phyloP scores from a whole-genome alignment of 495 filamentous ascomycete species.

The Jackrogersella minutella region DNA sequence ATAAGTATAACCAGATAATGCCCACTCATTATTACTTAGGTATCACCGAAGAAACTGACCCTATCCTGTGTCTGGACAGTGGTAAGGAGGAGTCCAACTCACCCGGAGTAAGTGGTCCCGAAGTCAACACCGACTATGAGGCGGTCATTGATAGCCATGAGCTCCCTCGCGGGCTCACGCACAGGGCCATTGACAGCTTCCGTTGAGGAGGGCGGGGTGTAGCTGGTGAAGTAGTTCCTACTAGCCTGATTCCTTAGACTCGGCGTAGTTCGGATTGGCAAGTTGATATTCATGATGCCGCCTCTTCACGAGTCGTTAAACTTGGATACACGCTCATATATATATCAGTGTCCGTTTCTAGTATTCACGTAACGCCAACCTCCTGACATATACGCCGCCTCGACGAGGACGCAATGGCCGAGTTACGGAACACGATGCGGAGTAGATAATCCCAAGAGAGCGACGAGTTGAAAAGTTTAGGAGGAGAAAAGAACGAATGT shows the following conservation, averaged over 20 bases:
- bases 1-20: background rate
- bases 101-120: conserved; percentile 76
- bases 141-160: conserved; percentile 57
- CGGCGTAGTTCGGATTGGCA: conserved; percentile 56
- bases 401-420: background rate
- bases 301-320: conserved; percentile 15
- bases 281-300: conserved; percentile 55
- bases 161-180: conserved; percentile 59
- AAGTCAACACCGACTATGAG: conserved; percentile 74
- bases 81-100: conserved; percentile 38
- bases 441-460: conserved; percentile 12
- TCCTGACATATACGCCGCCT: conserved; percentile 13
- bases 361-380: background rate
- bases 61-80: background rate
- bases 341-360: background rate
- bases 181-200: conserved; percentile 65
- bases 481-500: background rate
- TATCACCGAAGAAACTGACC: background rate
- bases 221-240: conserved; percentile 61
- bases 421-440: background rate
- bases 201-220: conserved; percentile 58
- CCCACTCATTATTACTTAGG: background rate
- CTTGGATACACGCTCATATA: background rate
- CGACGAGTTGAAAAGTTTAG: background rate
- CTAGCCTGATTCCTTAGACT: conserved; percentile 62